Evolutionary conservation across 2,329 filamentous ascomycete genomes (phyloP).

Genomic region (Sarocladium oryzae): DNA sequence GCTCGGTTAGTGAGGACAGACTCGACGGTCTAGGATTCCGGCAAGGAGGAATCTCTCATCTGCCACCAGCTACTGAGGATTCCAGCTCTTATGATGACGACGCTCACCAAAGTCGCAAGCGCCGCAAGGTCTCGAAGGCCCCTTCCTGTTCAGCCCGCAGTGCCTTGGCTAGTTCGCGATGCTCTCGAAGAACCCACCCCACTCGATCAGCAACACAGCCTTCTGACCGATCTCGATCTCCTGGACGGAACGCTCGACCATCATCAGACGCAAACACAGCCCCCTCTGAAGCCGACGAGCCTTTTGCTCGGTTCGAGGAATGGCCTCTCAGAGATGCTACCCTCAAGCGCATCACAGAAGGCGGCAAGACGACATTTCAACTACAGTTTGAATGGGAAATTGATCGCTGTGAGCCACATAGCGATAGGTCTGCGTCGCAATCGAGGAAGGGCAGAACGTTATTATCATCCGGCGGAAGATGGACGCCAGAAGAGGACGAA

Average conservation of each 20-base stretch:
- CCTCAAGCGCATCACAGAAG: not conserved
- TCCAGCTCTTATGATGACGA: not conserved
- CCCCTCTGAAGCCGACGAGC: not conserved
- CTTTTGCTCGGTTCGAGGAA: not conserved
- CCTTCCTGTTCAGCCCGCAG: not conserved
- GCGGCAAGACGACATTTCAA: not conserved
- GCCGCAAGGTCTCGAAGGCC: not conserved
- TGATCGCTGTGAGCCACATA: not conserved
- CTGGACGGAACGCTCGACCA: not conserved
- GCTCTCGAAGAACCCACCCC: not conserved
- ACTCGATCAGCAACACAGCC: too few relatives aligned
- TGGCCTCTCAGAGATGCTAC: not conserved
- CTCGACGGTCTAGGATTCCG: not conserved
- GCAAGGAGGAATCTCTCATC: not conserved
- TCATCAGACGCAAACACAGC: not conserved
- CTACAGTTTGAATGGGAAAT: not conserved
- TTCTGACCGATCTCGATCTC: not conserved
- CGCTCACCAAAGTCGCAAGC: not conserved
- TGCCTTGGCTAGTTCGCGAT: not conserved
- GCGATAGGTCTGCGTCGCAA: not conserved
- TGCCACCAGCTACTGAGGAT: not conserved
- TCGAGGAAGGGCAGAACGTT: not conserved
- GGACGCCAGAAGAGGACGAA: not conserved
- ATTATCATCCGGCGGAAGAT: not conserved
- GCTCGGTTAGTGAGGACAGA: not conserved